phyloP scores from a whole-genome alignment of 495 filamentous ascomycete genomes.

The Thermothielavioides terrestris region DNA sequence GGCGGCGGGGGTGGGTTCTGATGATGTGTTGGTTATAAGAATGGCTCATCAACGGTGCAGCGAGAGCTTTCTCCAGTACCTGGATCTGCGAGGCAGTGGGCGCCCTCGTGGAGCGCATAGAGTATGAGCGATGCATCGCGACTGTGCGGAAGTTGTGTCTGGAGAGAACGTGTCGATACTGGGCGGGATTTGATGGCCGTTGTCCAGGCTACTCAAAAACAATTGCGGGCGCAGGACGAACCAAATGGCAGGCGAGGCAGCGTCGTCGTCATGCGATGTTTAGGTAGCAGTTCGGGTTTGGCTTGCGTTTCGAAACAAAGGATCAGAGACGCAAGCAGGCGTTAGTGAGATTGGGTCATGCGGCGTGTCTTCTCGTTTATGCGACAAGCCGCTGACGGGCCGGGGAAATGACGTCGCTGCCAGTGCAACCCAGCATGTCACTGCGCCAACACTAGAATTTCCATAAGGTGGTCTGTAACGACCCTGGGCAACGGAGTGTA shows the following conservation, averaged over 20 bases:
- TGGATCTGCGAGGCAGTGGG: conserved; percentile 60
- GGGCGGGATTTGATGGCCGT: not conserved
- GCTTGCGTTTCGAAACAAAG: not conserved
- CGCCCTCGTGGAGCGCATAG: conserved; percentile 91
- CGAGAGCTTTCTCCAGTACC: conserved; percentile 12
- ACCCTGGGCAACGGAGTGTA: too few relatives aligned
- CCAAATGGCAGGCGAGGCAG: not conserved
- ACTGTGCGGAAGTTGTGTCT: not conserved
- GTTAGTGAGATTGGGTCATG: too few relatives aligned
- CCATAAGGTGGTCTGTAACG: too few relatives aligned
- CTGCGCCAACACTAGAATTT: too few relatives aligned
- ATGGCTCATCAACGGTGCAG: not conserved
- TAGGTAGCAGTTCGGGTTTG: not conserved
- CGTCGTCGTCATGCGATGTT: not conserved
- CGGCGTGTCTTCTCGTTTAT: too few relatives aligned
- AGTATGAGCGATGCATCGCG: conserved; percentile 93
- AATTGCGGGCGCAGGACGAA: not conserved
- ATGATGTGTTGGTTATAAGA: conserved; percentile 20
- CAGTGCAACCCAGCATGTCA: too few relatives aligned
- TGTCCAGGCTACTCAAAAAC: not conserved
- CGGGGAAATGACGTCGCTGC: too few relatives aligned
- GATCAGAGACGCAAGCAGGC: too few relatives aligned
- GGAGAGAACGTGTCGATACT: not conserved
- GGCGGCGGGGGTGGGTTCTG: conserved; percentile 90
- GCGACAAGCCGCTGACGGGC: too few relatives aligned